Evolutionary conservation across 306 rosid genomes (phyloP).

Genomic region (Rubus idaeus): DNA sequence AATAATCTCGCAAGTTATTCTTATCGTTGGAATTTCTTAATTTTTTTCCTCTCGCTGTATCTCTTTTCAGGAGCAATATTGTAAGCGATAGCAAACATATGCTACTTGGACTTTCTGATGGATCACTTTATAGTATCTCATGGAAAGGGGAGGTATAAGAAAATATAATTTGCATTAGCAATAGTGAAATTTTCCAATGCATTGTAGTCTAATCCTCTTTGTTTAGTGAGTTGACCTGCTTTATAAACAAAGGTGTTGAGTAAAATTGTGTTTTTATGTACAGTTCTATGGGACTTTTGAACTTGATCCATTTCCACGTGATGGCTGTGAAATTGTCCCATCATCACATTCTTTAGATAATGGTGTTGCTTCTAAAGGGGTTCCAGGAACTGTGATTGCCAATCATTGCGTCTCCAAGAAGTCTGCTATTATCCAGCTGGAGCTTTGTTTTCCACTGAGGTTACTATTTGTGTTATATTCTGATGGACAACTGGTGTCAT

Average conservation of each 20-base stretch:
- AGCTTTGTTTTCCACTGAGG: conserved; percentile 69
- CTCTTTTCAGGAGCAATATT: conserved; percentile 79
- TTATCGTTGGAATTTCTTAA: conserved; percentile 28
- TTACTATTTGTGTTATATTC: conserved; percentile 81
- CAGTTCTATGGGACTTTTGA: conserved; percentile 88
- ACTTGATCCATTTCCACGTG: conserved; percentile 52
- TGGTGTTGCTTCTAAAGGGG: conserved; percentile 57
- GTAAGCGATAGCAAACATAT: conserved; percentile 74
- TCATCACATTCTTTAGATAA: conserved; percentile 55
- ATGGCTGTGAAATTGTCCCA: conserved; percentile 43
- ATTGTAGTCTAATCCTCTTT: conserved; percentile 3
- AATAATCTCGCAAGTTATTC: conserved; percentile 24
- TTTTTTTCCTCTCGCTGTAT: conserved; percentile 17
- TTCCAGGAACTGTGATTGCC: conserved; percentile 39
- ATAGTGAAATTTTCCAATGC: background rate
- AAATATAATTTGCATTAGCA: conserved; percentile 11
- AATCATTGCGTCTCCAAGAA: conserved; percentile 41
- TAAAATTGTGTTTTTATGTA: conserved; percentile 36
- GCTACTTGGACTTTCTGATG: conserved; percentile 93
- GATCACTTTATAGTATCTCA: conserved; percentile 79
- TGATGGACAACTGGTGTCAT: conserved; percentile 76
- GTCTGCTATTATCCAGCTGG: conserved; percentile 75
- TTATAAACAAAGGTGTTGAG: conserved; percentile 19
- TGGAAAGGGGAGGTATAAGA: conserved; percentile 96
- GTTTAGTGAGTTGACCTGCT: conserved; percentile 12